Conservation (phyloP, 2,329 filamentous ascomycete genomes). For the Aciculosporium take region DNA sequence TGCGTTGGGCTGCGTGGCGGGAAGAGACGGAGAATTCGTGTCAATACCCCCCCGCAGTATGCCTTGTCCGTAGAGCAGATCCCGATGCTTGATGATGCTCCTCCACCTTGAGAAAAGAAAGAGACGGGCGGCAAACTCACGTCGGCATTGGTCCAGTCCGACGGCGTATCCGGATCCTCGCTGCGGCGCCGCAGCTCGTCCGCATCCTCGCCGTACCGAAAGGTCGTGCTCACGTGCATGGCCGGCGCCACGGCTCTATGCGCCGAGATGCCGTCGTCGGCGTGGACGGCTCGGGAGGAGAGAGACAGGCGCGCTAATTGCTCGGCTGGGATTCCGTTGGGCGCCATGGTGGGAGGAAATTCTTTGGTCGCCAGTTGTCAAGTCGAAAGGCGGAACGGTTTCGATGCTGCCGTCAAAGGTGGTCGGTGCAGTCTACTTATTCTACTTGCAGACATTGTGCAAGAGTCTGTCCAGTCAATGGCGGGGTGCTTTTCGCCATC, state of each 20-base stretch:
- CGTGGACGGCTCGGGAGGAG: conserved; percentile 64
- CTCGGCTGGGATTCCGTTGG: neutral
- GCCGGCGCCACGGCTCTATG: conserved; percentile 74
- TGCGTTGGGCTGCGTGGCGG: conserved; percentile 20
- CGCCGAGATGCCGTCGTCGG: conserved; percentile 61
- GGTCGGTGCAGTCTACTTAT: too few relatives aligned
- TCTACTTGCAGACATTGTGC: too few relatives aligned
- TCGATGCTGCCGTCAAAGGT: neutral
- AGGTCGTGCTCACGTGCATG: conserved; percentile 84
- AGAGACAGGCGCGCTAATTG: conserved; percentile 26
- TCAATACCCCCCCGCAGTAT: neutral
- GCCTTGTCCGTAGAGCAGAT: too few relatives aligned
- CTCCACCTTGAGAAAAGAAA: too few relatives aligned
- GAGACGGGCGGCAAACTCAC: conserved; percentile 26
- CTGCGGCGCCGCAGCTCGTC: conserved; percentile 36
- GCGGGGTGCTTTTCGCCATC: neutral
- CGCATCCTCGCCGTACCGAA: conserved; percentile 63
- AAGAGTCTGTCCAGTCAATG: neutral
- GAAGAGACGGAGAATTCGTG: too few relatives aligned
- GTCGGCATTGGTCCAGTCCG: conserved; percentile 34
- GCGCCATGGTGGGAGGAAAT: conserved; percentile 1
- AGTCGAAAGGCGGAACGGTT: neutral
- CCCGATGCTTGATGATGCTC: too few relatives aligned
- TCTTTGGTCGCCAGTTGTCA: neutral
- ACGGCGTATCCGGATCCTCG: conserved; percentile 28